Conservation (phyloP, 805 yeast genomes). For the Saccharomycodes ludwigii region DNA sequence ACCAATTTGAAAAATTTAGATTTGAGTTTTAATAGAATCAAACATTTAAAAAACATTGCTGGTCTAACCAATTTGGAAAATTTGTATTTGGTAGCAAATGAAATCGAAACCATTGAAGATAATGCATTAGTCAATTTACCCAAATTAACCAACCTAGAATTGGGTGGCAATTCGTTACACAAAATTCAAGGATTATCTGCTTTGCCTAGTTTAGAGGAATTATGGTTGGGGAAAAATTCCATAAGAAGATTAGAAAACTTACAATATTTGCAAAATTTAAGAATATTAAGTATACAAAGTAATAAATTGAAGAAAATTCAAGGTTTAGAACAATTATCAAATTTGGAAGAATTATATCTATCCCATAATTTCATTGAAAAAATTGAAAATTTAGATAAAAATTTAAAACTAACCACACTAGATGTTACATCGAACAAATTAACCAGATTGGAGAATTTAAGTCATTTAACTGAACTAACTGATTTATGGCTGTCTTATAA, state of each 20-base stretch:
- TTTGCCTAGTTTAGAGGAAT: slow-evolving; percentile 48
- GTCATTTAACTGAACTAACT: slow-evolving; percentile 58
- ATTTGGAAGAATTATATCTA: slow-evolving; percentile 75
- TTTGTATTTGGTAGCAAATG: slow-evolving; percentile 81
- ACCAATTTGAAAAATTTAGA: slow-evolving; percentile 51
- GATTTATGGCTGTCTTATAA: slow-evolving; percentile 93
- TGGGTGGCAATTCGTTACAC: slow-evolving; percentile 78
- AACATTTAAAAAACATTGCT: slow-evolving; percentile 69
- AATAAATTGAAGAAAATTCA: slow-evolving; percentile 69
- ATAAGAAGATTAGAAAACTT: slow-evolving; percentile 57
- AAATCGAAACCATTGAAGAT: slow-evolving; percentile 59
- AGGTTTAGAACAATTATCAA: slow-evolving; percentile 60
- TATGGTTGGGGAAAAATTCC: slow-evolving; percentile 89
- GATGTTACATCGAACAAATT: slow-evolving; percentile 76
- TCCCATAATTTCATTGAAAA: slow-evolving; percentile 70
- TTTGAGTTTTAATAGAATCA: slow-evolving; percentile 80
- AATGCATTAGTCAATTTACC: slow-evolving; percentile 34
- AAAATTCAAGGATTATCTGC: slow-evolving; percentile 36
- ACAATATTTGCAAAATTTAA: slow-evolving; percentile 43
- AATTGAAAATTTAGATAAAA: slow-evolving; percentile 68
- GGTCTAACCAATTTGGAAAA: slow-evolving; percentile 48
- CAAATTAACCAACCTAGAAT: slow-evolving; percentile 57
- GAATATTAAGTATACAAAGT: slow-evolving; percentile 77
- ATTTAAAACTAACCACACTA: slow-evolving; percentile 52
- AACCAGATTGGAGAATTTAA: slow-evolving; percentile 45